A percentile compares a stretch with the other conserved stretches of the same genome.
Conservation (phyloP, 768 basidiomycete genomes). For the Calocybe indica region DNA sequence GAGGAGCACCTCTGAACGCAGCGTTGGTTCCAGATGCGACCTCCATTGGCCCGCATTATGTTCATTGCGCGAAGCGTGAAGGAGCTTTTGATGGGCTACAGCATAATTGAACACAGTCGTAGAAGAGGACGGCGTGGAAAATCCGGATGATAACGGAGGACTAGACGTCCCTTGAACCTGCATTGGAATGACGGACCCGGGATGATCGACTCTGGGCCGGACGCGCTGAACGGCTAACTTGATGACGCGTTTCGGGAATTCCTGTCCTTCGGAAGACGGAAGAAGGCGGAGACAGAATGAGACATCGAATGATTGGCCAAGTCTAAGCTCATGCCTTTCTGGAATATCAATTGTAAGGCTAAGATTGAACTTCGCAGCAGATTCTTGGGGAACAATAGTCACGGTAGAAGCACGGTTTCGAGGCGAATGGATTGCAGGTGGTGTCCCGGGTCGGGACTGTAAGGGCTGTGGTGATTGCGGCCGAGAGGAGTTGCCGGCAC, state of each 20-base stretch:
- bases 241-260: constrained; percentile 31
- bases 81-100: constrained; percentile 44
- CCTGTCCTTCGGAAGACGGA: constrained; percentile 31
- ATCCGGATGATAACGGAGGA: constrained; percentile 41
- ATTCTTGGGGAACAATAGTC: constrained; percentile 28
- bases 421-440: constrained; percentile 40
- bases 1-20: too few relatives aligned
- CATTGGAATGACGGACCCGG: constrained; percentile 8
- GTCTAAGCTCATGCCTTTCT: too few relatives aligned
- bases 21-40: too few relatives aligned
- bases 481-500: constrained; percentile 22
- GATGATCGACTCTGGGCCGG: constrained; percentile 29
- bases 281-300: constrained; percentile 43
- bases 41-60: too few relatives aligned
- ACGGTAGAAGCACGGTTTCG: constrained; percentile 34
- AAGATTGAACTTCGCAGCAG: constrained; percentile 14
- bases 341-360: too few relatives aligned
- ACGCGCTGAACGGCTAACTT: constrained; percentile 64
- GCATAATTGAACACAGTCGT: constrained; percentile 45
- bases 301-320: too few relatives aligned
- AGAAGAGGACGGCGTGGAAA: constrained; percentile 45
- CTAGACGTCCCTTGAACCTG: constrained; percentile 19
- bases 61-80: constrained; percentile 29
- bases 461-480: constrained; percentile 54
- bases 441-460: constrained; percentile 51